Conservation (phyloP, 2,329 filamentous ascomycete species). For the Fusarium mexicanum region DNA sequence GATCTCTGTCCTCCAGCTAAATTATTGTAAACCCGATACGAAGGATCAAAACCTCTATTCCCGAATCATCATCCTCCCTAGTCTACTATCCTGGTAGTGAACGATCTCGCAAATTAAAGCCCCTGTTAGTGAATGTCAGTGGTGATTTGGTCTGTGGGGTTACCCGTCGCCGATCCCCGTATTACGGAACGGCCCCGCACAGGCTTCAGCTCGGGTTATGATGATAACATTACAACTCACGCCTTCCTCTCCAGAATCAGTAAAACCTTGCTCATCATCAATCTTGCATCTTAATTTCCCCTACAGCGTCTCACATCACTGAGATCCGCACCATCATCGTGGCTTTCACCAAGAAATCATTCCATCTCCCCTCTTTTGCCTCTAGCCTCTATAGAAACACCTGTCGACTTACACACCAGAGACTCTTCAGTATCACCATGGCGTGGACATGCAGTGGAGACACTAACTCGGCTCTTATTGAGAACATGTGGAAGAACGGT, state of each 20-base stretch:
- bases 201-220: conserved; percentile 32
- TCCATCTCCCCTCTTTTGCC: background rate
- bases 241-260: background rate
- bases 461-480: conserved; percentile 78
- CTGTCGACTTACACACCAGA: conserved; percentile 7
- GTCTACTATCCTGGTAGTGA: background rate
- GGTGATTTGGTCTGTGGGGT: conserved; percentile 28
- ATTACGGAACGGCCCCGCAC: conserved; percentile 40
- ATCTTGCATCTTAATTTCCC: too few relatives aligned
- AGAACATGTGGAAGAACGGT: conserved; percentile 76
- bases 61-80: background rate
- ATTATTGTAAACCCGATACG: background rate
- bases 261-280: background rate
- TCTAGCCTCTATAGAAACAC: background rate
- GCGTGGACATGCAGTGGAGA: conserved; percentile 87
- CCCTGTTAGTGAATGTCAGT: conserved; percentile 20
- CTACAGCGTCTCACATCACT: too few relatives aligned
- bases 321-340: background rate
- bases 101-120: background rate
- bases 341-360: conserved; percentile 15
- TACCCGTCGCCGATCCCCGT: conserved; percentile 34
- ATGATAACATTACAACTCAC: conserved; percentile 22
- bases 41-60: background rate
- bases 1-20: too few relatives aligned
- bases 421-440: conserved; percentile 64